Evolutionary conservation across 768 basidiomycete genomes (phyloP).

Genomic region (Sporobolomyces roseus): DNA sequence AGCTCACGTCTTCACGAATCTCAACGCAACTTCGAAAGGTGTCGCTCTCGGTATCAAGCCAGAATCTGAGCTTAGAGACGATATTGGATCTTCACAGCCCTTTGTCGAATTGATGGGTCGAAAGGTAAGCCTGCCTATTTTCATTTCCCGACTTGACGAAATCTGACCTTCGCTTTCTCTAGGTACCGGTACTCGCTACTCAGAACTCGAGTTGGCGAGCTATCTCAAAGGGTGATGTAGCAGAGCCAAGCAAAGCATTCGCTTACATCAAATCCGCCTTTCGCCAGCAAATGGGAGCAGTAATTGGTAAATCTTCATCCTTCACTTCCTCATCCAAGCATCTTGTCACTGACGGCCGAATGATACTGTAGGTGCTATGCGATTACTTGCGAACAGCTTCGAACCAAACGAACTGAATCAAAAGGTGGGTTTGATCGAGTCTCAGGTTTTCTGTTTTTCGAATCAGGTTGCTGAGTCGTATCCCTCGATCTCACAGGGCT

Average conservation of each 20-base stretch:
- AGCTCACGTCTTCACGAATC: slow-evolving; percentile 91
- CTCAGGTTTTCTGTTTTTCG: not conserved
- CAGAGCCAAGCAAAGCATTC: slow-evolving; percentile 65
- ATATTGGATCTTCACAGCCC: slow-evolving; percentile 66
- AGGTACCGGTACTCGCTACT: slow-evolving; percentile 71
- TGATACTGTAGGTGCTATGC: slow-evolving; percentile 44
- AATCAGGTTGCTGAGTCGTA: too few species aligned
- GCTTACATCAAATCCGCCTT: slow-evolving; percentile 76
- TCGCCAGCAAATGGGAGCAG: slow-evolving; percentile 69
- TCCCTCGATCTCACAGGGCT: slow-evolving; percentile 54
- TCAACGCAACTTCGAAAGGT: slow-evolving; percentile 83
- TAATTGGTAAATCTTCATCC: slow-evolving; percentile 62
- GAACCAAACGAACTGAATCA: slow-evolving; percentile 49
- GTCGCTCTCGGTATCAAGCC: slow-evolving; percentile 68
- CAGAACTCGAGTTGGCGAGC: slow-evolving; percentile 74
- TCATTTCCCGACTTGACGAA: too few species aligned
- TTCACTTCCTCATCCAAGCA: slow-evolving; percentile 60
- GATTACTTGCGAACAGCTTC: slow-evolving; percentile 50
- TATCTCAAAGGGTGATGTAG: slow-evolving; percentile 65
- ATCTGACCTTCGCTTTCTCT: slow-evolving; percentile 28
- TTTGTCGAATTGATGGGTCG: slow-evolving; percentile 74
- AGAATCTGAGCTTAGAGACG: slow-evolving; percentile 50
- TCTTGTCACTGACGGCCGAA: not conserved
- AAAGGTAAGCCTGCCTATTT: slow-evolving; percentile 49
- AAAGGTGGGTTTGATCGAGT: slow-evolving; percentile 4